Evolutionary conservation across 2,329 filamentous ascomycete species (phyloP).

Genomic region (Calonectria crousiana): DNA sequence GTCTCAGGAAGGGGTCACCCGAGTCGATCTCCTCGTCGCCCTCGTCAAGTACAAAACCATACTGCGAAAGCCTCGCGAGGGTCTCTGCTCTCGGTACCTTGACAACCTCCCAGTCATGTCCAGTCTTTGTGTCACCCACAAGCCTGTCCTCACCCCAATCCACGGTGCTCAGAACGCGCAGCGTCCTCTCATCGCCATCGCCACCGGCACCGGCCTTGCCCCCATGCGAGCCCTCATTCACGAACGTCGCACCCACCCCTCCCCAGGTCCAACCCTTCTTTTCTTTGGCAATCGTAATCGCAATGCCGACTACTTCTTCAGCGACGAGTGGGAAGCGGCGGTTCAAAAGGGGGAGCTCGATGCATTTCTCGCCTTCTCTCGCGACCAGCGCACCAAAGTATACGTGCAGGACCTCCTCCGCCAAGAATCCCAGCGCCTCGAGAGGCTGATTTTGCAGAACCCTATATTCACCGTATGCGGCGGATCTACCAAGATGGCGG

Average conservation of each 20-base stretch:
- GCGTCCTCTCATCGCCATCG: constrained; percentile 80
- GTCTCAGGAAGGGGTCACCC: constrained; percentile 49
- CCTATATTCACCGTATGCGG: constrained; percentile 68
- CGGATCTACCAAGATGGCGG: constrained; percentile 69
- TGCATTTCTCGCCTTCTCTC: constrained; percentile 62
- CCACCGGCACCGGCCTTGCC: constrained; percentile 88
- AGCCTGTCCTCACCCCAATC: constrained; percentile 59
- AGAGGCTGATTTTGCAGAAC: constrained; percentile 49
- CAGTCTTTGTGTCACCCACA: constrained; percentile 70
- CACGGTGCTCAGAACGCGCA: constrained; percentile 51
- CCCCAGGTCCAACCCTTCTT: constrained; percentile 64
- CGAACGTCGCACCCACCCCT: constrained; percentile 66
- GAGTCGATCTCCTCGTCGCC: constrained; percentile 82
- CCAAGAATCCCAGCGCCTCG: constrained; percentile 52
- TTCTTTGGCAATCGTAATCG: constrained; percentile 89
- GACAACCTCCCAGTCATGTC: constrained; percentile 71
- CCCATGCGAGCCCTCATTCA: constrained; percentile 86
- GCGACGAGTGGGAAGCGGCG: constrained; percentile 74
- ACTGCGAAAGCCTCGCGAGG: constrained; percentile 84
- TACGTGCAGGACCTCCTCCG: constrained; percentile 69
- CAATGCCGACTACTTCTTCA: constrained; percentile 84
- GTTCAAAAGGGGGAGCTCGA: constrained; percentile 40
- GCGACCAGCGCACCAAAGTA: constrained; percentile 61
- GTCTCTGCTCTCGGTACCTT: constrained; percentile 91
- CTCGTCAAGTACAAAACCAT: constrained; percentile 94